Conservation (phyloP, 257 asterid species). For the Cynanchum wilfordii region DNA sequence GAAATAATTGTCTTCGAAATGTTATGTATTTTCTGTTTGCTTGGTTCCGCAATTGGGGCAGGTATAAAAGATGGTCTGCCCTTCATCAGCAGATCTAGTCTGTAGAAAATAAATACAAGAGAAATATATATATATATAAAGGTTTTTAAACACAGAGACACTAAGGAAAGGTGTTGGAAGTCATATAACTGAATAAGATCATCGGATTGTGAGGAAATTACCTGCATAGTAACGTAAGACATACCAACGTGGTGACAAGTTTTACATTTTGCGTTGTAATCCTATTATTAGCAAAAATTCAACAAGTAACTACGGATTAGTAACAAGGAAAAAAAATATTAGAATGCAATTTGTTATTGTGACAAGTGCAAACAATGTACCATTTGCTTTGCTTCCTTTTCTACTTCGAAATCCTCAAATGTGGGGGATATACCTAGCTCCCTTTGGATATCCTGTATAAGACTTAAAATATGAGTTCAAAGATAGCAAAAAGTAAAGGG, state of each 20-base stretch:
- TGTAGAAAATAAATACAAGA: conserved; percentile 22
- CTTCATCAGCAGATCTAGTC: conserved; percentile 97
- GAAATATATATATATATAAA: not conserved
- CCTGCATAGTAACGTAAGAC: conserved; percentile 89
- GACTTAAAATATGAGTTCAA: not conserved
- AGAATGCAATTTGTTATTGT: conserved; percentile 2
- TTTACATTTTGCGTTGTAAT: conserved; percentile 86
- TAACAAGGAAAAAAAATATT: not conserved
- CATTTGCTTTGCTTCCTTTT: conserved; percentile 84
- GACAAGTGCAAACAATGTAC: conserved; percentile 29
- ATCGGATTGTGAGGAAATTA: conserved; percentile 6
- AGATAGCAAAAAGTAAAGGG: not conserved
- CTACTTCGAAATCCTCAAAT: conserved; percentile 76
- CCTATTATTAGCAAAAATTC: conserved; percentile 38
- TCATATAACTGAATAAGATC: not conserved
- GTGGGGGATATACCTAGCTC: conserved; percentile 64
- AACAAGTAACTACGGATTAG: conserved; percentile 2
- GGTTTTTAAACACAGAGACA: not conserved
- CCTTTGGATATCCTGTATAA: conserved; percentile 67
- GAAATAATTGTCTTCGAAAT: conserved; percentile 10
- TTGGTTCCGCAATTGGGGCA: conserved; percentile 73
- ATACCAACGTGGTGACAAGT: conserved; percentile 78
- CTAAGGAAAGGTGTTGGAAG: not conserved
- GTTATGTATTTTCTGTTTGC: conserved; percentile 76
- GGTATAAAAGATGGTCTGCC: conserved; percentile 85